Evolutionary conservation across 257 asterid genomes (phyloP), one percentile per base, ranked within the genome.

Genomic region (Solanum neorickii): DNA sequence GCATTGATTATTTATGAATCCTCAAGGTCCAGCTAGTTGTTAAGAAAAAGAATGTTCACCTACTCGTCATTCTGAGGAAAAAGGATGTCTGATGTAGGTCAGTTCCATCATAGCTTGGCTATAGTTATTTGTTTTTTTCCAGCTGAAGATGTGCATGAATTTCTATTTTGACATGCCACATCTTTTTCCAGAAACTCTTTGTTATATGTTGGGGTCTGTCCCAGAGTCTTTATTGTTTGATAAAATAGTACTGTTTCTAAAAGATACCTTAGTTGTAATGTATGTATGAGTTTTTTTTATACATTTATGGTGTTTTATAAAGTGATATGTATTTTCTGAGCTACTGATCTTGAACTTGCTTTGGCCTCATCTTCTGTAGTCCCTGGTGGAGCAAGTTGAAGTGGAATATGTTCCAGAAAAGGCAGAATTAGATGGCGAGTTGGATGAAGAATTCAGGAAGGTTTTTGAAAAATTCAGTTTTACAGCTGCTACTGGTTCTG

Each of bases 321-420:
- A 16, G 25, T 44, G 65, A n/a, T 21, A 9, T 4, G 62, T 21
- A 47, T 66, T 85, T 80, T 87, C 52, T 72, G 56, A 85, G 18
- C 47, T 76, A n/a, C 60, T 87, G 44, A 59, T 86, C 29, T 56
- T 88, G 75, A 12, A 49, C 49, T 70, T 86, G 85, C 14, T 82
- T 78, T 52, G 85, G 44, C 37, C 9, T 39, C 27, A 75, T 39
- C 23, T 72, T 75, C 37, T 85, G 52, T 91, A 95, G 98, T 89
- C 69, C 60, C 66, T 90, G 86, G 96, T 91, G 86, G 97, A 89
- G 90, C 93, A 76, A n/a, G 98, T 97, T 85, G 99, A 93, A 92
- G 90, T 95, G 86, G 99, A 97, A 90, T 97, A 94, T 92, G 95
- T 97, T 16, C 98, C 98, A 39, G 99, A 97, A 83, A 94, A 91